Percentiles rank a stretch among this genome's conserved stretches.
Conservation (phyloP, 225 moss, liverwort and hornwort species). For the Thuidium tamariscinum region DNA sequence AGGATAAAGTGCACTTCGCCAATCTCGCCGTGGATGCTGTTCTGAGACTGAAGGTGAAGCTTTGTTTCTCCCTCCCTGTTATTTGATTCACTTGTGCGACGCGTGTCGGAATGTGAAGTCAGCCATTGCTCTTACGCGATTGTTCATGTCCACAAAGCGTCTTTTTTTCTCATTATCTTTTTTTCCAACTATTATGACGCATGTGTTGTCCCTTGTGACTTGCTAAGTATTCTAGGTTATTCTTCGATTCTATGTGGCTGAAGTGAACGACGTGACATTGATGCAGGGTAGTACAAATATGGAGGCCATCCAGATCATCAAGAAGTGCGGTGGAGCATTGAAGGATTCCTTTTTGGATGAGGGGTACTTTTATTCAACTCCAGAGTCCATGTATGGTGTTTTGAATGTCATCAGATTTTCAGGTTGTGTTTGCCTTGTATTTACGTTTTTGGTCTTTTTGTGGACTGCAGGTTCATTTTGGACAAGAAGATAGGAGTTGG, state of each 20-base stretch:
- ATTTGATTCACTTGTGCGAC: neutral
- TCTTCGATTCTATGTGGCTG: neutral
- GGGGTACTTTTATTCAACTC: conserved; percentile 34
- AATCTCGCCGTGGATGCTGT: conserved; percentile 94
- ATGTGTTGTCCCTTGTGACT: neutral
- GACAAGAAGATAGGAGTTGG: conserved; percentile 99
- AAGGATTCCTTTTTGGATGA: conserved; percentile 94
- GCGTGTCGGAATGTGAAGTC: neutral
- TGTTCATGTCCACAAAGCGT: neutral
- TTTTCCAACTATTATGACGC: neutral
- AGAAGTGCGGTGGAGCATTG: conserved; percentile 88
- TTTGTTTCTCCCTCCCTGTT: neutral
- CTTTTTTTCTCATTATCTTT: neutral
- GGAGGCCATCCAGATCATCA: conserved; percentile 93
- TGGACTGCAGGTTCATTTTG: conserved; percentile 70
- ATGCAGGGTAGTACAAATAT: conserved; percentile 74
- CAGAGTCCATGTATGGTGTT: neutral
- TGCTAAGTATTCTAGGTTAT: neutral
- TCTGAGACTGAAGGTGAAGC: conserved; percentile 65
- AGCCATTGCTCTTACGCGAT: neutral
- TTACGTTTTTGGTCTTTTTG: neutral
- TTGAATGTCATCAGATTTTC: neutral
- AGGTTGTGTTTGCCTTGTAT: neutral
- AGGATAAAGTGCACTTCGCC: conserved; percentile 90
- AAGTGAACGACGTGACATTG: neutral